These are phyloP conservation scores for Trypanosoma platydactyli DNA, from an alignment of 208 protist species.

Conservation along the genomic window DNA sequence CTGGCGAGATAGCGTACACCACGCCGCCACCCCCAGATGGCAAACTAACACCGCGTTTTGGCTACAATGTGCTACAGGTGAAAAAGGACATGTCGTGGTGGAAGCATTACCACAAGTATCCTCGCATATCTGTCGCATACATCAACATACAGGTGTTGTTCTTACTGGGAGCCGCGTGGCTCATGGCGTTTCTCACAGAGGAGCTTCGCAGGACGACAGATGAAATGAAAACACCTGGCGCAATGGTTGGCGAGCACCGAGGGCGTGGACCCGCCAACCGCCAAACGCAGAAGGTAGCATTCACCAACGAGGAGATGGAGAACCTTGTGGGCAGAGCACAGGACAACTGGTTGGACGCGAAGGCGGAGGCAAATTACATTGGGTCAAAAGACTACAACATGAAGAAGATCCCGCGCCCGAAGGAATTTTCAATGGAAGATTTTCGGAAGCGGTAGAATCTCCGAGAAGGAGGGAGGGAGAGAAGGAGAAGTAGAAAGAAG, in stretches of 20 bases:
- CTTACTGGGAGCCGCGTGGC: conserved; percentile 73
- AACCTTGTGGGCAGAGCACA: conserved; percentile 71
- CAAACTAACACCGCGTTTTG: conserved; percentile 77
- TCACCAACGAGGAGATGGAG: conserved; percentile 65
- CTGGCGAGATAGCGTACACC: conserved; percentile 76
- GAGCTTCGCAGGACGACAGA: conserved; percentile 70
- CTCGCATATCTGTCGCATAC: conserved; percentile 77
- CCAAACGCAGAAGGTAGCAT: conserved; percentile 66
- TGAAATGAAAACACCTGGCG: conserved; percentile 77
- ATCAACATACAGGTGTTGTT: conserved; percentile 85
- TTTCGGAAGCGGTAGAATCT: conserved; percentile 64
- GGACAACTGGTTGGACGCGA: conserved; percentile 79
- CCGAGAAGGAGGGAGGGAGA: neutral
- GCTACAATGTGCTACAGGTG: conserved; percentile 87
- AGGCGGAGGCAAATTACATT: conserved; percentile 78
- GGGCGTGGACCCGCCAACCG: conserved; percentile 60
- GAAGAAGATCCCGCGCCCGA: conserved; percentile 80
- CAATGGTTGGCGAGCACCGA: conserved; percentile 84
- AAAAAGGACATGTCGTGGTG: conserved; percentile 89
- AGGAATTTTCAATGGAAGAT: conserved; percentile 82
- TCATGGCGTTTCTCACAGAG: conserved; percentile 67
- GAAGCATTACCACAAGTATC: conserved; percentile 85
- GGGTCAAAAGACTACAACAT: conserved; percentile 88
- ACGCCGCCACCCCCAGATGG: conserved; percentile 69
- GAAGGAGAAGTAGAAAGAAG: neutral